These are phyloP conservation scores for Aquilaria sinensis DNA, from an alignment of 345 rosid genomes.

Conservation along the genomic window DNA sequence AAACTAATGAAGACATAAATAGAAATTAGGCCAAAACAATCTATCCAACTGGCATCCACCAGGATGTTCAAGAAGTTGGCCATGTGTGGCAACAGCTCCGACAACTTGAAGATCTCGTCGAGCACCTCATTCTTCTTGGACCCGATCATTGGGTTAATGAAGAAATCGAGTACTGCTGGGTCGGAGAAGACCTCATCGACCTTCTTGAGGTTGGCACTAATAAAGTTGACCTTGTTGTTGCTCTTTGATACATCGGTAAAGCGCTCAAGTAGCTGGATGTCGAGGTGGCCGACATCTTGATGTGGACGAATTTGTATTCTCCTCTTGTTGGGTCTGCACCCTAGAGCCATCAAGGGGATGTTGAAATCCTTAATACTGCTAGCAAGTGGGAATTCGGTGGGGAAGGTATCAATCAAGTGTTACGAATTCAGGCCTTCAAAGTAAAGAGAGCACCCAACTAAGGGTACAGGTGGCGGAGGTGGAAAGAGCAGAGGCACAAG, in stretches of 20 bases:
- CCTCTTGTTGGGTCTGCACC: no score
- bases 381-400: no score
- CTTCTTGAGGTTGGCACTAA: conserved; percentile 67
- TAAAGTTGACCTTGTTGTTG: conserved; percentile 52
- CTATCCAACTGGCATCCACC: conserved; percentile 57
- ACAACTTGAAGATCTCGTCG: conserved; percentile 50
- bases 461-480: no score
- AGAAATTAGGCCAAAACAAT: background rate
- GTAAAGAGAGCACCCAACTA: no score
- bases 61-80: conserved; percentile 68
- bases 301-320: conserved; percentile 12
- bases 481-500: no score
- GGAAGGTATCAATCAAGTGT: no score
- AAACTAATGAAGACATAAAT: no score
- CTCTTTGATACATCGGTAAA: conserved; percentile 61
- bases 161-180: conserved; percentile 37
- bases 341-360: no score
- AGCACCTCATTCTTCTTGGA: conserved; percentile 44
- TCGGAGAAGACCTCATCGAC: conserved; percentile 61
- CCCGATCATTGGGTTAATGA: conserved; percentile 51
- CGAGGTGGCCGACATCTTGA: conserved; percentile 50
- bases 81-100: conserved; percentile 44
- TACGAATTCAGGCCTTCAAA: no score
- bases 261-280: conserved; percentile 76
- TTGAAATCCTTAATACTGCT: no score